Evolutionary conservation across 345 rosid species (phyloP).

Genomic region (Melaleuca quinquenervia): DNA sequence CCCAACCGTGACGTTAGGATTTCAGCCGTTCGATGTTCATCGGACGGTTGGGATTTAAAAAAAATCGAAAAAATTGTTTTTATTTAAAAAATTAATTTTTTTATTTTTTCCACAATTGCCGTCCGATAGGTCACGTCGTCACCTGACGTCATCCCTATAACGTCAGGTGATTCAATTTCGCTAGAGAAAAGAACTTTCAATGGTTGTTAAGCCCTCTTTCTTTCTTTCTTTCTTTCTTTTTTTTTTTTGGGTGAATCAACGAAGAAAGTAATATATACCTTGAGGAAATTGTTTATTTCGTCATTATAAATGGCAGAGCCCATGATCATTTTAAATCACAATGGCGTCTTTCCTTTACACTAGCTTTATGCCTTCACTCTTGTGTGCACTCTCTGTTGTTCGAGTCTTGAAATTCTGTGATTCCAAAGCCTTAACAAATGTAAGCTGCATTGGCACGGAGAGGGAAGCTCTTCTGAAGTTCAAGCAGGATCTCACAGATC

Average conservation of each 20-base stretch:
- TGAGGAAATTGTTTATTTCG: background rate
- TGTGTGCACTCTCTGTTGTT: background rate
- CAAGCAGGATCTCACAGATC: background rate
- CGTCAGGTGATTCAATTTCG: no score
- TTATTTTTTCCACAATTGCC: no score
- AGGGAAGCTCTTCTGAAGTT: background rate
- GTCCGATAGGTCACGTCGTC: no score
- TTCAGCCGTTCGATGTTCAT: no score
- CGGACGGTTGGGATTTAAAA: no score
- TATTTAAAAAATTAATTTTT: no score
- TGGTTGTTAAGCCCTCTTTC: background rate
- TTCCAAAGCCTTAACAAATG: background rate
- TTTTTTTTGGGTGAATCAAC: background rate
- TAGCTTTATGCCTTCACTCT: background rate
- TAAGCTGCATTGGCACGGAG: background rate
- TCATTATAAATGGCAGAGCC: background rate
- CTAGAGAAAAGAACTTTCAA: background rate
- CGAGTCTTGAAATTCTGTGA: background rate
- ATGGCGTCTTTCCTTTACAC: background rate
- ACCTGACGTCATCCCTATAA: no score
- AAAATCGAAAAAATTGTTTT: no score
- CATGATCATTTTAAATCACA: background rate
- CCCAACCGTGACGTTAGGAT: no score
- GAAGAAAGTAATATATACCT: rapidly evolving
- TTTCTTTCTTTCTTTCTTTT: no score